These are phyloP conservation scores for Betula pendula DNA, from an alignment of 306 rosid genomes.

Conservation along the genomic window DNA sequence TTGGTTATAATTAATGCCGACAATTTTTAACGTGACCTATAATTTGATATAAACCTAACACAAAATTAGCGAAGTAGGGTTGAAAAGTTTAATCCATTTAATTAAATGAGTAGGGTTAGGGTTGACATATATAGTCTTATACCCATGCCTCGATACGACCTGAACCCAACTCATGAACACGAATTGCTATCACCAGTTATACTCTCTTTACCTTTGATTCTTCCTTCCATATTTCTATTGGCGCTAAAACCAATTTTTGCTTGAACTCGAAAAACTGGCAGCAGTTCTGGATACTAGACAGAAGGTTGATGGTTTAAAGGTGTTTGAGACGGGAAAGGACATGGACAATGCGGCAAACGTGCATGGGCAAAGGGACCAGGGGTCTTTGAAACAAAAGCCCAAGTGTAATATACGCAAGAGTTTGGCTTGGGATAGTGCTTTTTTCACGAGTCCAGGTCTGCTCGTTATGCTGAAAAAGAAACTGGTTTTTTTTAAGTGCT, in stretches of 20 bases:
- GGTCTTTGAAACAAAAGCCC: slow-evolving; percentile 22
- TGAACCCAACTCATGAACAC: too few species aligned
- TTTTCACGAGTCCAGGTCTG: slow-evolving; percentile 61
- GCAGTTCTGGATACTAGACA: slow-evolving; percentile 37
- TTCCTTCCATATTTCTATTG: background rate
- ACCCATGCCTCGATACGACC: too few species aligned
- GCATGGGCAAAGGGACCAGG: background rate
- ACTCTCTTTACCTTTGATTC: background rate
- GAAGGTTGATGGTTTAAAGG: slow-evolving; percentile 46
- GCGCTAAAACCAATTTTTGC: background rate
- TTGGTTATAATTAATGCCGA: too few species aligned
- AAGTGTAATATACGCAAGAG: slow-evolving; percentile 50
- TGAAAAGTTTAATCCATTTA: too few species aligned
- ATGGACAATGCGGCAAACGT: slow-evolving; percentile 1
- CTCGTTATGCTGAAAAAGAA: background rate
- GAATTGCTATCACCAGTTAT: too few species aligned
- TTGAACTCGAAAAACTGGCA: slow-evolving; percentile 12
- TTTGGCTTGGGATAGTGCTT: slow-evolving; percentile 82
- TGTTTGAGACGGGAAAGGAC: slow-evolving; percentile 22
- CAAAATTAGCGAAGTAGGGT: too few species aligned
- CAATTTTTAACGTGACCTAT: too few species aligned
- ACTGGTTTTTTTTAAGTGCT: background rate
- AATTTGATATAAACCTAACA: too few species aligned
- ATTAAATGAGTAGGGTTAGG: too few species aligned
- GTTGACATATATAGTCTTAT: too few species aligned